These are phyloP conservation scores for Cercis canadensis DNA, from an alignment of 306 rosid species.

Conservation along the genomic window DNA sequence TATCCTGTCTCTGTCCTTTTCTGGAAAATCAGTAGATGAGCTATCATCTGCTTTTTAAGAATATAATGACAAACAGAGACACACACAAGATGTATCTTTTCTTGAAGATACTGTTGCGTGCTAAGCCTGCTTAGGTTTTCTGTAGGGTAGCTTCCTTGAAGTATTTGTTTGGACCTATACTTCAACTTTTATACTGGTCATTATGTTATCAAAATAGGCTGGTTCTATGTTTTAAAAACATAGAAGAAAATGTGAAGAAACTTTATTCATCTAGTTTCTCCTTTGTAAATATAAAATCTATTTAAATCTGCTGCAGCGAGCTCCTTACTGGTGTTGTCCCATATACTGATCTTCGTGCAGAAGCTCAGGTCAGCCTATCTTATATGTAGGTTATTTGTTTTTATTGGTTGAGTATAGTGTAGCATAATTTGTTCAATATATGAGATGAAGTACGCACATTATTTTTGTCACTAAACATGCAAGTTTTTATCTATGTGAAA, in stretches of 20 bases:
- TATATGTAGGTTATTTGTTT: constrained; percentile 15
- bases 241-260: no score
- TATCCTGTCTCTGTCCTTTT: constrained; percentile 5
- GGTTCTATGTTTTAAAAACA: not conserved
- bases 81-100: not conserved
- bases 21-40: constrained; percentile 7
- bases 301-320: constrained; percentile 69
- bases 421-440: constrained; percentile 3
- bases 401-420: constrained; percentile 26
- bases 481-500: no score
- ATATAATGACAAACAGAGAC: not conserved
- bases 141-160: constrained; percentile 21
- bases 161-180: constrained; percentile 6
- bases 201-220: not conserved
- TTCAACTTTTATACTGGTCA: constrained; percentile 8
- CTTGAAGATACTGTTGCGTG: constrained; percentile 20
- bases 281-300: constrained; percentile 7
- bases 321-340: constrained; percentile 97
- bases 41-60: constrained; percentile 12
- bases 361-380: constrained; percentile 72
- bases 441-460: constrained; percentile 7
- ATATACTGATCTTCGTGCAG: constrained; percentile 93
- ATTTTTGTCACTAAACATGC: constrained; percentile 11
- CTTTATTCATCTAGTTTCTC: not conserved
- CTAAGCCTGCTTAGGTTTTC: constrained; percentile 16